Base-by-base conservation (phyloP, 805 yeast species). In the Candida rishiriensis region DNA sequence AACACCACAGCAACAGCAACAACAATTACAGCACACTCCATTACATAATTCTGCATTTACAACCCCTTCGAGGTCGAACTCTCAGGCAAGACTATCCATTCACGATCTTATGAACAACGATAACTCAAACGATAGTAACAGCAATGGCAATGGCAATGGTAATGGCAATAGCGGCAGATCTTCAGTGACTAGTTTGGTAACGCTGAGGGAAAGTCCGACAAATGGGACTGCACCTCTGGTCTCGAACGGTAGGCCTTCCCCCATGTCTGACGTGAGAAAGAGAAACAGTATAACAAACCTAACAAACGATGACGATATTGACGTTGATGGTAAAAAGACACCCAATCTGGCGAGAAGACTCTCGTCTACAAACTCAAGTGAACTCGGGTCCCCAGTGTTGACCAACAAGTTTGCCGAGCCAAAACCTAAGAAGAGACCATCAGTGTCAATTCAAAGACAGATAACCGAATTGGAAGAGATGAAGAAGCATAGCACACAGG, bases 251-350 rank as follows among this genome's bases (percentile, higher is more conserved):
- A 40, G 38, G 3, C 40, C 41, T 21, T 30, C 34, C 7, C 44
- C 21, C 33, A 31, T 33, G n/a, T 34, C n/a, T 37, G 52, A 47
- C 13, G 53, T 55, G 8, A 50, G 52, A 32, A 50, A 51, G 30
- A 56, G 61, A 35, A 62, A 48, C 42, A 60, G 65, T 41, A 64
- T 65, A 35, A 52, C 51, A n/a, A 55, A 56, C 42, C 45, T 75
- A 38, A 72, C 79, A 8, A 73, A 75, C 48, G 75, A 69, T 39
- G 66, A 62, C 11, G 78, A 72, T 49, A 67, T 70, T 16, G 79
- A 71, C 40, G 55, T 69, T 21, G 62, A 63, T 21, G 77, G 75
- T 1, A 65, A 61, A 28, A 68, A 58, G 40, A 65, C 73, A 0
- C 68, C 71, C 11, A 63, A 63, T 43, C 49, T 63, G 8, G 33